phyloP scores from a whole-genome alignment of 371 early-diverging fungal genomes.

The Syncephalastrum monosporum region DNA sequence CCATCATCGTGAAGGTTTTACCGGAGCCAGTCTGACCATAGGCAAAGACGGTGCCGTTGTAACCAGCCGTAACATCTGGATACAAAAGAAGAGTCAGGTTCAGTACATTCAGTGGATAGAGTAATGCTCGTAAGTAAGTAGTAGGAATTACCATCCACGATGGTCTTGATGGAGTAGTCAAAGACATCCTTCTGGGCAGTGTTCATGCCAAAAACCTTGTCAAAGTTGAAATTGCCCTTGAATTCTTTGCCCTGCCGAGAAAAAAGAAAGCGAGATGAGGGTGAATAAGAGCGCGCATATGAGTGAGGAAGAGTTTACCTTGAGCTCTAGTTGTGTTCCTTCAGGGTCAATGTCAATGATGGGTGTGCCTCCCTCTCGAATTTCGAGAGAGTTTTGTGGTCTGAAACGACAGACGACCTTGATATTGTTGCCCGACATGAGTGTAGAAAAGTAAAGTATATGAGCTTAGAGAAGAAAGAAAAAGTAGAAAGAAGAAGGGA shows the following conservation, averaged over 20 bases:
- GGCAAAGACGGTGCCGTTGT: constrained; percentile 97
- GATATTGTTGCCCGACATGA: constrained; percentile 76
- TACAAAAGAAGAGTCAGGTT: not conserved
- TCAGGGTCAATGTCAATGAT: constrained; percentile 82
- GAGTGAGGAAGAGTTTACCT: constrained; percentile 32
- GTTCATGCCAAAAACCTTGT: constrained; percentile 83
- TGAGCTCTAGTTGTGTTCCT: constrained; percentile 71
- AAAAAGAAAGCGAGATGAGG: constrained; percentile 6
- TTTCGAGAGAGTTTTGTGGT: constrained; percentile 91
- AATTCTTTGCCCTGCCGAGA: constrained; percentile 77
- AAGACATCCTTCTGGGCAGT: constrained; percentile 84
- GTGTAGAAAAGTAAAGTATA: constrained; percentile 2
- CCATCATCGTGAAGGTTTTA: constrained; percentile 99
- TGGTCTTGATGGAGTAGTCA: constrained; percentile 84
- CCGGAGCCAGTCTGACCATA: constrained; percentile 98
- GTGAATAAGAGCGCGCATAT: constrained; percentile 1
- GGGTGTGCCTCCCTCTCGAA: constrained; percentile 81
- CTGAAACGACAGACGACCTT: constrained; percentile 95
- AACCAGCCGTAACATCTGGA: constrained; percentile 69
- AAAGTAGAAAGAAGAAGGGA: constrained; percentile 12
- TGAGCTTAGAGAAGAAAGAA: constrained; percentile 11
- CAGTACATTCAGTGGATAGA: not conserved
- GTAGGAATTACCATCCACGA: constrained; percentile 76
- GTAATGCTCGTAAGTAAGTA: not conserved
- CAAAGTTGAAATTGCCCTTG: constrained; percentile 84